These are phyloP conservation scores for Thermoascus crustaceus DNA, from an alignment of 2,329 filamentous ascomycete genomes.

Conservation along the genomic window DNA sequence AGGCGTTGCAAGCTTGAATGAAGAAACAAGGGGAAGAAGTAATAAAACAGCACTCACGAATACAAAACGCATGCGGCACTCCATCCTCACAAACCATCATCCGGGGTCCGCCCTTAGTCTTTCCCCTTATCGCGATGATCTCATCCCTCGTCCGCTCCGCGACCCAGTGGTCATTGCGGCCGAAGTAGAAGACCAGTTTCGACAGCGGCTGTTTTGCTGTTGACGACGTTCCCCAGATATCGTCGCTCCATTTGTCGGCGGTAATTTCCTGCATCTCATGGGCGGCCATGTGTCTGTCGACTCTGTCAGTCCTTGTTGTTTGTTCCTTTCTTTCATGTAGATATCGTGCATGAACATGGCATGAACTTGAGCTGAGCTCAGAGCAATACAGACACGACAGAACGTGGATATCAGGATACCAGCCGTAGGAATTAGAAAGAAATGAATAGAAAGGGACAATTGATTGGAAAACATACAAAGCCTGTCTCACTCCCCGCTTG, in stretches of 20 bases:
- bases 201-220: constrained; percentile 26
- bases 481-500: constrained; percentile 43
- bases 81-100: constrained; percentile 50
- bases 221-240: constrained; percentile 48
- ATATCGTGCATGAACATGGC: no score
- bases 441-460: constrained; percentile 2
- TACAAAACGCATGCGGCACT: constrained; percentile 53
- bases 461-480: constrained; percentile 45
- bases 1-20: neutral
- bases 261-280: constrained; percentile 52
- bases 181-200: constrained; percentile 52
- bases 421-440: neutral
- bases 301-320: constrained; percentile 1
- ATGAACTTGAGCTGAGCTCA: no score
- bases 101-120: constrained; percentile 32
- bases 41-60: constrained; percentile 33
- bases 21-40: neutral
- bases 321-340: neutral
- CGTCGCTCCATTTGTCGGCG: constrained; percentile 49
- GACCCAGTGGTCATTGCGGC: constrained; percentile 54
- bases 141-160: constrained; percentile 50
- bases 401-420: neutral
- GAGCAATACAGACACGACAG: no score
- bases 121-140: constrained; percentile 35
- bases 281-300: constrained; percentile 43